A percentile compares a stretch with the other conserved stretches of the same genome.
Conservation (phyloP, 768 basidiomycete species). For the Kwoniella dejecticola region DNA sequence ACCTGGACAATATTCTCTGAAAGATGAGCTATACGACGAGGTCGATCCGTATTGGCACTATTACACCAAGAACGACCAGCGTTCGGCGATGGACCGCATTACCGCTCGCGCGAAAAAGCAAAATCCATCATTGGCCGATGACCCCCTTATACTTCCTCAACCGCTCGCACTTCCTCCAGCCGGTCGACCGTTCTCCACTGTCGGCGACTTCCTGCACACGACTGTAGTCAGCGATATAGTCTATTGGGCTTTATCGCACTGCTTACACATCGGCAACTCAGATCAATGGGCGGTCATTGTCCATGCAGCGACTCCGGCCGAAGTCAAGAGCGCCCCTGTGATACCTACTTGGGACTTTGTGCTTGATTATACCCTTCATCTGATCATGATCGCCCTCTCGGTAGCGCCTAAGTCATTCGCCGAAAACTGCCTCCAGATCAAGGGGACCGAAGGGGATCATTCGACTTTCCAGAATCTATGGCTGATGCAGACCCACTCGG, state of each 20-base stretch:
- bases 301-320: conserved; percentile 14
- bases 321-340: conserved; percentile 29
- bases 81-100: conserved; percentile 77
- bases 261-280: conserved; percentile 34
- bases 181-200: conserved; percentile 68
- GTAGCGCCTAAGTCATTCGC: conserved; percentile 70
- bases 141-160: conserved; percentile 75
- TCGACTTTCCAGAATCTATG: conserved; percentile 64
- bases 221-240: conserved; percentile 75
- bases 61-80: conserved; percentile 88
- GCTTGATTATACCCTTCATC: conserved; percentile 81
- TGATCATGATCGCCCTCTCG: conserved; percentile 80
- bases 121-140: conserved; percentile 59
- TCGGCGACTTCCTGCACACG: conserved; percentile 69
- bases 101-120: conserved; percentile 70
- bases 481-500: conserved; percentile 73
- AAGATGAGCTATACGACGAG: conserved; percentile 76
- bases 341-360: conserved; percentile 69
- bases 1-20: conserved; percentile 83
- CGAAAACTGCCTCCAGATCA: conserved; percentile 61
- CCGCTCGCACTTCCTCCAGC: conserved; percentile 62
- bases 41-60: conserved; percentile 96
- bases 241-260: conserved; percentile 64
- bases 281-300: conserved; percentile 29
- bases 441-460: conserved; percentile 26